Percentiles rank a stretch among this genome's conserved stretches.
These are phyloP conservation scores for Leucosporidium yakuticum DNA, from an alignment of 768 basidiomycete genomes.

Conservation along the genomic window DNA sequence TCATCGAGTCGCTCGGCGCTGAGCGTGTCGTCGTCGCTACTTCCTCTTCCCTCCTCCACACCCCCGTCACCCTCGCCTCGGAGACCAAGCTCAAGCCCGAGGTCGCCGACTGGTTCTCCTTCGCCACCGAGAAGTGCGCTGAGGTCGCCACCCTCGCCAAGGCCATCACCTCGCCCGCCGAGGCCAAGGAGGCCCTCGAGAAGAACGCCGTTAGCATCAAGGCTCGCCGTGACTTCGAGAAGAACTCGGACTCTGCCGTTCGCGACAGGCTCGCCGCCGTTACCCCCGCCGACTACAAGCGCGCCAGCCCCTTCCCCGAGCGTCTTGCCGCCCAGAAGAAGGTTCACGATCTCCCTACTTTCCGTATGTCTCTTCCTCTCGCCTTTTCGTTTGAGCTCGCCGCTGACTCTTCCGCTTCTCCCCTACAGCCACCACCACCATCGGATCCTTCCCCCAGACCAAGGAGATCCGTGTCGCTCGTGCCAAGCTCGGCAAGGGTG, in stretches of 20 bases:
- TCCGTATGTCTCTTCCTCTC: constrained; percentile 94
- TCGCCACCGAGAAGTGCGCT: constrained; percentile 88
- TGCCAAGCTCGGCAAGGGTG: constrained; percentile 86
- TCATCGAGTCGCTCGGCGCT: constrained; percentile 70
- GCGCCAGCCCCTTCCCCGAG: constrained; percentile 78
- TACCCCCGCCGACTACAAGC: constrained; percentile 74
- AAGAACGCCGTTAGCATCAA: constrained; percentile 84
- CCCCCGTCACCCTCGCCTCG: constrained; percentile 85
- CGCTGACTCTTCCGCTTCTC: constrained; percentile 6
- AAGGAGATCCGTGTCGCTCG: constrained; percentile 97
- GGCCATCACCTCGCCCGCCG: constrained; percentile 63
- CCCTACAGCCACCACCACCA: constrained; percentile 27
- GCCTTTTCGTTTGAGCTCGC: constrained; percentile 60
- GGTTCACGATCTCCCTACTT: constrained; percentile 84
- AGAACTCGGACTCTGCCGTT: constrained; percentile 83
- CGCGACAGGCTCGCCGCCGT: constrained; percentile 92
- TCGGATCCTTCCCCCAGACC: constrained; percentile 63
- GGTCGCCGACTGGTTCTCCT: constrained; percentile 97
- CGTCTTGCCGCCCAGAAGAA: constrained; percentile 85
- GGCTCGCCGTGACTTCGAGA: constrained; percentile 91
- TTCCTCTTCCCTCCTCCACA: constrained; percentile 97
- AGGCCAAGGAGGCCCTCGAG: constrained; percentile 67
- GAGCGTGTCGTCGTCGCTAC: constrained; percentile 89
- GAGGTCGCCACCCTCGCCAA: constrained; percentile 86
- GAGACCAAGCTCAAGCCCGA: constrained; percentile 84